Evolutionary conservation across 2,329 filamentous ascomycete genomes (phyloP).

Genomic region (Sporothrix luriei): DNA sequence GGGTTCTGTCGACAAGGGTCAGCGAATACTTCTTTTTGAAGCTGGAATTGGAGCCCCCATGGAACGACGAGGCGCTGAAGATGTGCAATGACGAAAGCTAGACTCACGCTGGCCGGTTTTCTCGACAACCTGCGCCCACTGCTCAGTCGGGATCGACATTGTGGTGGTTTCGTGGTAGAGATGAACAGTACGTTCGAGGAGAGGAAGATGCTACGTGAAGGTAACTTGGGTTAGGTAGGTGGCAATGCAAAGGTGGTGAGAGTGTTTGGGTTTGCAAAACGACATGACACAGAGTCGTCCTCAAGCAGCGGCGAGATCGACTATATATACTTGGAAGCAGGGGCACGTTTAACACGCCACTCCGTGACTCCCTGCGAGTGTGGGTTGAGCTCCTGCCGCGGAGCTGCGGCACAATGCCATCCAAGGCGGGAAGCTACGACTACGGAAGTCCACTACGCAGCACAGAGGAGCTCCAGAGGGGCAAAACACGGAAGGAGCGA

Average conservation of each 20-base stretch:
- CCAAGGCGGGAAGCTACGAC: constrained; percentile 30
- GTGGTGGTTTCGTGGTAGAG: constrained; percentile 28
- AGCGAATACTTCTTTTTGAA: not conserved
- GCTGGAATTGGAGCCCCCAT: constrained; percentile 11
- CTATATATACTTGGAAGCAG: constrained; percentile 31
- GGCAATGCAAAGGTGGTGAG: not conserved
- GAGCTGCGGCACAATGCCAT: constrained; percentile 10
- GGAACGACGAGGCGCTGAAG: not conserved
- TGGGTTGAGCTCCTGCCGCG: constrained; percentile 13
- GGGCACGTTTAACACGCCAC: not conserved
- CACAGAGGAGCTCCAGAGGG: not conserved
- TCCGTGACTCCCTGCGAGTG: constrained; percentile 27
- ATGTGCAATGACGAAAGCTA: not conserved
- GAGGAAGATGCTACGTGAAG: constrained; percentile 13
- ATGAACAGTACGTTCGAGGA: not conserved
- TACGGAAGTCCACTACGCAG: not conserved
- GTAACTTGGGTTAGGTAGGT: not conserved
- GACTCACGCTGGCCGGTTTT: constrained; percentile 70
- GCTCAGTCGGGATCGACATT: constrained; percentile 70
- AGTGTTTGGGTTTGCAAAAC: constrained; percentile 20
- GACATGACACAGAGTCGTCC: not conserved
- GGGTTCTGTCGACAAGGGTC: constrained; percentile 50
- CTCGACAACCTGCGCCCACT: constrained; percentile 92
- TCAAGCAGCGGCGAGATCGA: constrained; percentile 9
- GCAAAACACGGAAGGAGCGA: not conserved